phyloP scores from a whole-genome alignment of 106 monocot genomes.

The Allium sativum region DNA sequence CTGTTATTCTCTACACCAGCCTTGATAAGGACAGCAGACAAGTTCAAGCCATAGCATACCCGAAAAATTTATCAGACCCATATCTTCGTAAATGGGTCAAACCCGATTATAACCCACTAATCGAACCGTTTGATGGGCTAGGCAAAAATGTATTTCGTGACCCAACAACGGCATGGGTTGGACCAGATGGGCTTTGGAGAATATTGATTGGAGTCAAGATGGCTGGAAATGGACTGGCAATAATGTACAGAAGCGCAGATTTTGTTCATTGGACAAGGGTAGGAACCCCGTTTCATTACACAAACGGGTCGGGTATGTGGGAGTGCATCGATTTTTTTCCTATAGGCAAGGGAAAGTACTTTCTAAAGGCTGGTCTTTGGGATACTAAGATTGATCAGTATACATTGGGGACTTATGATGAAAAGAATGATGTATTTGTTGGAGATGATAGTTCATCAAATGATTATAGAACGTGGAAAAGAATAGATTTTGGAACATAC shows the following conservation, averaged over 20 bases:
- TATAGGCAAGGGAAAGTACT: conserved; percentile 26
- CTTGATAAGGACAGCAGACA: conserved; percentile 8
- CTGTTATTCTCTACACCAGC: conserved; percentile 52
- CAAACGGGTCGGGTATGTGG: conserved; percentile 11
- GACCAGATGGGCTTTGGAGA: conserved; percentile 25
- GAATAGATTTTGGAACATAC: conserved; percentile 58
- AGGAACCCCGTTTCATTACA: background rate
- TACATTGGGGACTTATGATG: conserved; percentile 49
- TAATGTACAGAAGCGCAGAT: conserved; percentile 15
- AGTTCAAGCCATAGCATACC: conserved; percentile 37
- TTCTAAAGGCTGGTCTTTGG: conserved; percentile 66
- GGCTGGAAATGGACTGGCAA: background rate
- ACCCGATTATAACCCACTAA: conserved; percentile 28
- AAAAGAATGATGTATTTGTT: conserved; percentile 18
- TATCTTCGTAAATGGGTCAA: conserved; percentile 36
- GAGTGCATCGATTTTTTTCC: conserved; percentile 16
- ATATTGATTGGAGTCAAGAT: conserved; percentile 4
- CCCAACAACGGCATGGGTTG: conserved; percentile 17
- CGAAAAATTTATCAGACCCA: conserved; percentile 39
- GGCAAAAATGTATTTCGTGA: conserved; percentile 8
- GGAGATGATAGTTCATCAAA: conserved; percentile 22
- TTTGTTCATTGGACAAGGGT: conserved; percentile 19
- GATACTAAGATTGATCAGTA: conserved; percentile 49
- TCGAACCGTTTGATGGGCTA: conserved; percentile 1
- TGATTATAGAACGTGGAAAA: conserved; percentile 38